phyloP scores from a whole-genome alignment of 2,329 filamentous ascomycete genomes.

The Cercospora berteroae region DNA sequence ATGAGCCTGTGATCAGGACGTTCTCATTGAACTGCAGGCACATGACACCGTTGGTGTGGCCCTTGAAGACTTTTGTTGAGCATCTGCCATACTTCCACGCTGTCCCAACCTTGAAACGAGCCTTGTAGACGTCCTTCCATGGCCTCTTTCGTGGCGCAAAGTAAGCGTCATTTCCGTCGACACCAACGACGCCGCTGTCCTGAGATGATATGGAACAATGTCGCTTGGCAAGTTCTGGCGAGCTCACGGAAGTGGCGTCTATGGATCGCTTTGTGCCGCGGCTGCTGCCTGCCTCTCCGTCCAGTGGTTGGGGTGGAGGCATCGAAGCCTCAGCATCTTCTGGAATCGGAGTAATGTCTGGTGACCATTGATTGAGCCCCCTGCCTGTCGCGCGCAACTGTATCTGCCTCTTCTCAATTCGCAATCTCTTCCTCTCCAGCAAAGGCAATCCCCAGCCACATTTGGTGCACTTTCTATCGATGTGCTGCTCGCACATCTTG shows the following conservation, averaged over 20 bases:
- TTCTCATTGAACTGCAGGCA: slow-evolving; percentile 80
- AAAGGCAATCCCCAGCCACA: slow-evolving; percentile 93
- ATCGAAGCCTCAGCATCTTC: slow-evolving; percentile 33
- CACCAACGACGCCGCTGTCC: slow-evolving; percentile 14
- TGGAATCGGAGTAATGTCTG: slow-evolving; percentile 50
- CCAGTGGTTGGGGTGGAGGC: slow-evolving; percentile 10
- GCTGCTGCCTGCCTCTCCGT: slow-evolving; percentile 8
- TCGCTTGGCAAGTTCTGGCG: slow-evolving; percentile 32
- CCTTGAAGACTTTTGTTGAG: slow-evolving; percentile 77
- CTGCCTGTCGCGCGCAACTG: slow-evolving; percentile 65
- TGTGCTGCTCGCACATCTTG: slow-evolving; percentile 96
- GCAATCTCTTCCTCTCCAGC: slow-evolving; percentile 81
- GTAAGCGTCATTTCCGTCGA: slow-evolving; percentile 42
- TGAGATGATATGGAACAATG: slow-evolving; percentile 27
- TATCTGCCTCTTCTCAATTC: slow-evolving; percentile 83
- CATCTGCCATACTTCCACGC: slow-evolving; percentile 97
- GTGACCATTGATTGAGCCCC: slow-evolving; percentile 55
- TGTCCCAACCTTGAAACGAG: slow-evolving; percentile 89
- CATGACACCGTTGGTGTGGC: slow-evolving; percentile 85
- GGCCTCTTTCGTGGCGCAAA: slow-evolving; percentile 59
- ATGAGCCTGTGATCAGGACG: slow-evolving; percentile 88
- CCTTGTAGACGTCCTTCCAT: slow-evolving; percentile 97
- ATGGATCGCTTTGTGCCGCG: slow-evolving; percentile 24
- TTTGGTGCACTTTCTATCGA: slow-evolving; percentile 88
- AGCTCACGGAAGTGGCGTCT: slow-evolving; percentile 24